Conservation (phyloP, 306 rosid genomes). For the Biancaea sappan region DNA sequence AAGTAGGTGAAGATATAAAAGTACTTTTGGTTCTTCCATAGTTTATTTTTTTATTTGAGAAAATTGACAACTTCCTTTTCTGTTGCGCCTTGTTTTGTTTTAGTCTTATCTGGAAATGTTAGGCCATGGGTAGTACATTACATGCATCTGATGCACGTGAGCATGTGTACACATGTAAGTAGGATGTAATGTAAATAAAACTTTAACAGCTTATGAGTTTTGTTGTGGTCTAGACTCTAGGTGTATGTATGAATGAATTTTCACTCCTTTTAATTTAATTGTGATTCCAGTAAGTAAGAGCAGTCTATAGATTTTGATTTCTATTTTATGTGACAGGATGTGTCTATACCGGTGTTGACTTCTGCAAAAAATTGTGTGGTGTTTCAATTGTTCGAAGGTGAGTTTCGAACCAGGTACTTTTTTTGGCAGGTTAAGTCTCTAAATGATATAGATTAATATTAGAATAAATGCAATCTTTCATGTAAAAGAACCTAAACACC, state of each 20-base stretch:
- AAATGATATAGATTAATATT: conserved; percentile 25
- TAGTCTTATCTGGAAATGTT: too few species aligned
- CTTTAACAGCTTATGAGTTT: not conserved
- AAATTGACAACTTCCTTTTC: not conserved
- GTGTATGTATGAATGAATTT: not conserved
- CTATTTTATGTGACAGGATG: conserved; percentile 59
- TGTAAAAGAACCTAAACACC: not conserved
- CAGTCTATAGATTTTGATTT: not conserved
- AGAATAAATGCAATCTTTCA: conserved; percentile 18
- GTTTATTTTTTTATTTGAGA: not conserved
- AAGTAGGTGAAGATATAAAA: not conserved
- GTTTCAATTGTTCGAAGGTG: conserved; percentile 97
- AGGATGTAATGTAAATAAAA: not conserved
- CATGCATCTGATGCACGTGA: not conserved
- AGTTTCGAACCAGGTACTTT: conserved; percentile 61
- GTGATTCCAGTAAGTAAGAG: not conserved
- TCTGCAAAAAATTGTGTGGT: conserved; percentile 97
- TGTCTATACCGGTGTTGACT: conserved; percentile 92
- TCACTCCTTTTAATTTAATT: not conserved
- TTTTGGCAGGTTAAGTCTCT: conserved; percentile 30
- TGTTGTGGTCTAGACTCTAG: not conserved
- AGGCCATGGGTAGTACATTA: too few species aligned
- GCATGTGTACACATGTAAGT: not conserved
- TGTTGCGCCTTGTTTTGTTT: not conserved
- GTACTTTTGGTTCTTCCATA: not conserved